Evolutionary conservation across 345 rosid genomes (phyloP).

Genomic region (Hibiscus trionum): DNA sequence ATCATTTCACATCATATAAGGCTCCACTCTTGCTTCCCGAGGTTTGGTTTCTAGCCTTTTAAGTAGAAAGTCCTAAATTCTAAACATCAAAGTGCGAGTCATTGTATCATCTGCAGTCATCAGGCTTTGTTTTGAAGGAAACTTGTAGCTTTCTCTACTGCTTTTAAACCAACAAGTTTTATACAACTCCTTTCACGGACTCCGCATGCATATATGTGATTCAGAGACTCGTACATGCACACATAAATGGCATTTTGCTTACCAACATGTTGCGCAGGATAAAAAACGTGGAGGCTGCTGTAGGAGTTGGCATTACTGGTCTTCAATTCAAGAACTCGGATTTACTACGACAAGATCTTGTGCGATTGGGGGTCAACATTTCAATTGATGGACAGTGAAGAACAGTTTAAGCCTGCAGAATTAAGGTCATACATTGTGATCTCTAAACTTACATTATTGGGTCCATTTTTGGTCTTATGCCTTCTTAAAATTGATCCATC

Average conservation of each 20-base stretch:
- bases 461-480: not conserved
- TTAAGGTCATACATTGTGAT: not conserved
- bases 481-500: not conserved
- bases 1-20: not conserved
- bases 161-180: not conserved
- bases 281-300: slow-evolving; percentile 64
- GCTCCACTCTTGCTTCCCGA: not conserved
- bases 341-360: slow-evolving; percentile 43
- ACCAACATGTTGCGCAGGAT: slow-evolving; percentile 30
- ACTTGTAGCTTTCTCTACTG: not conserved
- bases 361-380: slow-evolving; percentile 37
- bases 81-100: not conserved
- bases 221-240: not conserved
- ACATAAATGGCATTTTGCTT: not conserved
- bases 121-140: not conserved
- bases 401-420: slow-evolving; percentile 5
- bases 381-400: slow-evolving; percentile 14
- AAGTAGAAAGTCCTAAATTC: not conserved
- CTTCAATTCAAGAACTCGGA: slow-evolving; percentile 56
- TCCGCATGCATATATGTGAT: not conserved
- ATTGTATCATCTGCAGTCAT: not conserved
- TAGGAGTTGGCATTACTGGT: slow-evolving; percentile 61
- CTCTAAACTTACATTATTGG: not conserved
- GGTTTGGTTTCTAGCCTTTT: not conserved
- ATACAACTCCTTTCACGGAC: not conserved